A percentile compares a stretch with the other conserved stretches of the same genome.
phyloP scores from a whole-genome alignment of 106 monocot species.

The Amphibolis antarctica region DNA sequence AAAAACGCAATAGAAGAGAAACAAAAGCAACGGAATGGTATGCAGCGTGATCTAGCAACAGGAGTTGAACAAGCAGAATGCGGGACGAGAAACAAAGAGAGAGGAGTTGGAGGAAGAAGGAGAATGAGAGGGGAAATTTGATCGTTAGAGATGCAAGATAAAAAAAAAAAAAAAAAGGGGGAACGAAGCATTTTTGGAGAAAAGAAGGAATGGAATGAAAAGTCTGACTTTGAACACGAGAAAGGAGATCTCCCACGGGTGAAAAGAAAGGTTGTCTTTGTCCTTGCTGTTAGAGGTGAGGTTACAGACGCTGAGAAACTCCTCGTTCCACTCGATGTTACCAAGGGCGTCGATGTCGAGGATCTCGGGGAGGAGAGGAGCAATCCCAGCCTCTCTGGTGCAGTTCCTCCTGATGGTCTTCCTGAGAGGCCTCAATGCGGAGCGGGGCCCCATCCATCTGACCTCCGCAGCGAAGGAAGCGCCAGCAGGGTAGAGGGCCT shows the following conservation, averaged over 20 bases:
- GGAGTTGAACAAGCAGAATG: background rate
- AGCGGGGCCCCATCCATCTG: slow-evolving; percentile 30
- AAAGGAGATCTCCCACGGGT: slow-evolving; percentile 68
- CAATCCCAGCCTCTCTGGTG: background rate
- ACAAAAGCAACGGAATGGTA: too few relatives aligned
- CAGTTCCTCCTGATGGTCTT: slow-evolving; percentile 1
- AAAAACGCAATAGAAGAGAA: too few relatives aligned
- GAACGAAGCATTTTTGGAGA: background rate
- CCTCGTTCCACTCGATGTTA: slow-evolving; percentile 47
- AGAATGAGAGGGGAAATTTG: too few relatives aligned
- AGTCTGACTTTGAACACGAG: slow-evolving; percentile 57
- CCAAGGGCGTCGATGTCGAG: background rate
- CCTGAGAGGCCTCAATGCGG: background rate
- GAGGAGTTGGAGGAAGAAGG: too few relatives aligned
- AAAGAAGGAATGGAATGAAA: background rate
- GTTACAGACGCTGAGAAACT: slow-evolving; percentile 20
- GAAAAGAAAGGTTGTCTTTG: slow-evolving; percentile 12
- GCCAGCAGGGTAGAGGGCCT: slow-evolving; percentile 43
- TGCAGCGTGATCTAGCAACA: background rate
- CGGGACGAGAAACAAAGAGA: too few relatives aligned
- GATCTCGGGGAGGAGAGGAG: background rate
- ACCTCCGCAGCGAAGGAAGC: slow-evolving; percentile 26
- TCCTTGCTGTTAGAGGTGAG: slow-evolving; percentile 34
- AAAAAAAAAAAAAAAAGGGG: background rate
- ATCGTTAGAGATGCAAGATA: background rate